phyloP scores from a whole-genome alignment of 228 moss, liverwort and hornwort species.

The Sphagnum magellanicum region DNA sequence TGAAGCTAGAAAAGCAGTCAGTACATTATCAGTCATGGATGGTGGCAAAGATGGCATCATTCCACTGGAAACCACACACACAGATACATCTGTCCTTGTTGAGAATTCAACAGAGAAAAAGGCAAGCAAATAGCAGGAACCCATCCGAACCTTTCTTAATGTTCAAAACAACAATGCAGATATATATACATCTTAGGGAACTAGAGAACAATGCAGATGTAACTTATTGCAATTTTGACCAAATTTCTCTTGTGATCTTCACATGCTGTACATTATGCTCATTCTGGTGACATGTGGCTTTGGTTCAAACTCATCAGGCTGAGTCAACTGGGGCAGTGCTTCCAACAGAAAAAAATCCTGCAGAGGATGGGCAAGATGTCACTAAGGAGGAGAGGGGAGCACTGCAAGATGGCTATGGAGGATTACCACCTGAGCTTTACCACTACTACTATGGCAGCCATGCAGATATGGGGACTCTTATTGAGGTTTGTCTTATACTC shows the following conservation, averaged over 20 bases:
- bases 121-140: slow-evolving; percentile 7
- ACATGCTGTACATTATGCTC: neutral
- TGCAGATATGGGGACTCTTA: slow-evolving; percentile 72
- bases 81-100: slow-evolving; percentile 11
- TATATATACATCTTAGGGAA: no score
- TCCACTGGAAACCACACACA: slow-evolving; percentile 1
- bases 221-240: no score
- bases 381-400: slow-evolving; percentile 24
- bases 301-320: neutral
- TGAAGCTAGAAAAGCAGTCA: slow-evolving; percentile 62
- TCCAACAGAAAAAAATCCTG: neutral
- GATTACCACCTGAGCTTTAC: slow-evolving; percentile 73
- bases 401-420: slow-evolving; percentile 42
- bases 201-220: no score
- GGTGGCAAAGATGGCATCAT: neutral
- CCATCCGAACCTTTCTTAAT: neutral
- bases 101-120: slow-evolving; percentile 12
- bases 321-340: neutral
- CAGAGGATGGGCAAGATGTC: slow-evolving; percentile 8
- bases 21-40: slow-evolving; percentile 15
- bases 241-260: neutral
- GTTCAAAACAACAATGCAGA: no score
- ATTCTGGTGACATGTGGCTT: neutral
- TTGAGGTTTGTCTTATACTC: slow-evolving; percentile 51
- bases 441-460: slow-evolving; percentile 85